Evolutionary conservation across 305 asterid genomes (phyloP).

Genomic region (Fraxinus ornus): DNA sequence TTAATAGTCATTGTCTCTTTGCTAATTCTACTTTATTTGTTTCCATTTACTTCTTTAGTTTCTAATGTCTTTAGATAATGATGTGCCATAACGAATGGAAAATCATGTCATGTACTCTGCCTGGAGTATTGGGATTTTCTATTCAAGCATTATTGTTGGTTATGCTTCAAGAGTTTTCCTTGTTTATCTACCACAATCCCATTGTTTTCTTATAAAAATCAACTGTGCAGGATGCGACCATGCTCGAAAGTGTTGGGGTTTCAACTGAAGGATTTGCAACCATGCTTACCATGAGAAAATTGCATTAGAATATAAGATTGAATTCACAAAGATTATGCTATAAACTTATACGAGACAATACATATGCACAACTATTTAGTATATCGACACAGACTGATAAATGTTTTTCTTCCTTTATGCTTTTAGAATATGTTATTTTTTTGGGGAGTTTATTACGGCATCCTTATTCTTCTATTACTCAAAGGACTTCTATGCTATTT

Average conservation of each 20-base stretch:
- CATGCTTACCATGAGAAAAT: conserved; percentile 72
- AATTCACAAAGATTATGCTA: conserved; percentile 71
- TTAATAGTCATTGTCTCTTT: too few relatives aligned
- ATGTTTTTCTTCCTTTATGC: background rate
- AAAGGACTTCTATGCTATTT: too few relatives aligned
- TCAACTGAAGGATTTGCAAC: conserved; percentile 94
- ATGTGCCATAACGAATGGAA: background rate
- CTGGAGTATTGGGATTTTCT: background rate
- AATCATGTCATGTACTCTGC: background rate
- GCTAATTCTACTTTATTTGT: background rate
- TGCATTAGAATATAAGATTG: conserved; percentile 90
- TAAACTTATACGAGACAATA: background rate
- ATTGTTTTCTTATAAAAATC: background rate
- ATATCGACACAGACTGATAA: background rate
- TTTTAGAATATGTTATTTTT: background rate
- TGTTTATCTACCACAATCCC: too few relatives aligned
- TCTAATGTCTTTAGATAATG: background rate
- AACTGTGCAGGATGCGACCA: conserved; percentile 77
- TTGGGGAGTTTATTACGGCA: background rate
- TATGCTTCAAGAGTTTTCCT: too few relatives aligned
- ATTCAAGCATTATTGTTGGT: background rate
- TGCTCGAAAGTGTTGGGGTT: conserved; percentile 84
- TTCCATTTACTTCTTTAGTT: background rate
- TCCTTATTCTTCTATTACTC: too few relatives aligned
- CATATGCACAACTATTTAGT: too few relatives aligned